Percentiles rank a stretch among this genome's conserved stretches.
Evolutionary conservation across 371 early-diverging fungal species (phyloP).

Genomic region (Mucor circinelloides): DNA sequence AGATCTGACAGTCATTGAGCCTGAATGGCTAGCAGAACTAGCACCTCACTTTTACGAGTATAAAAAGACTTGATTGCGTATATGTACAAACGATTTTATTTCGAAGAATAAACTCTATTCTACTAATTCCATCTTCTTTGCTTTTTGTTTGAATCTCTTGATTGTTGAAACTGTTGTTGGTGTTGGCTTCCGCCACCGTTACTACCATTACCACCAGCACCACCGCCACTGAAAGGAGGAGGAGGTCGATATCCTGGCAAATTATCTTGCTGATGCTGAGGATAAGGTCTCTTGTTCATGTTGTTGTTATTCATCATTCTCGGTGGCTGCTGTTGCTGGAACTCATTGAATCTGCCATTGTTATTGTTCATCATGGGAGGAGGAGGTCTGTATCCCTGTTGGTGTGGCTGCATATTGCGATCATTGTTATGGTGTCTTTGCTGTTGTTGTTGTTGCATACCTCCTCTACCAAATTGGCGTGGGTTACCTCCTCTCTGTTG

Average conservation of each 20-base stretch:
- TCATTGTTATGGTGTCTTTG: conserved; percentile 6
- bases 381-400: conserved; percentile 20
- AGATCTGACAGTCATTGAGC: conserved; percentile 72
- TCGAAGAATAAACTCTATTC: neutral
- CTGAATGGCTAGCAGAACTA: conserved; percentile 71
- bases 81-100: conserved; percentile 6
- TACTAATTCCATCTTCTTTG: conserved; percentile 21
- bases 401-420: conserved; percentile 9
- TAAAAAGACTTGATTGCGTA: conserved; percentile 17
- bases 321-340: conserved; percentile 5
- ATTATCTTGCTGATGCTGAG: conserved; percentile 8
- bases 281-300: conserved; percentile 18
- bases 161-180: conserved; percentile 10
- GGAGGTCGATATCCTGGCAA: conserved; percentile 26
- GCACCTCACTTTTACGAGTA: conserved; percentile 66
- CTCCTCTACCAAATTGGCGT: conserved; percentile 11
- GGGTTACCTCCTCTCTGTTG: neutral
- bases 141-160: conserved; percentile 16
- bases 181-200: neutral
- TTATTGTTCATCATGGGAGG: conserved; percentile 22
- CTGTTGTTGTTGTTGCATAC: conserved; percentile 9
- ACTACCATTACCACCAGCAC: neutral
- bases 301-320: conserved; percentile 2
- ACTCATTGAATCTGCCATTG: neutral
- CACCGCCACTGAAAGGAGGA: conserved; percentile 20